Conservation (phyloP, 331 rosid genomes). For the Ulmus americana region DNA sequence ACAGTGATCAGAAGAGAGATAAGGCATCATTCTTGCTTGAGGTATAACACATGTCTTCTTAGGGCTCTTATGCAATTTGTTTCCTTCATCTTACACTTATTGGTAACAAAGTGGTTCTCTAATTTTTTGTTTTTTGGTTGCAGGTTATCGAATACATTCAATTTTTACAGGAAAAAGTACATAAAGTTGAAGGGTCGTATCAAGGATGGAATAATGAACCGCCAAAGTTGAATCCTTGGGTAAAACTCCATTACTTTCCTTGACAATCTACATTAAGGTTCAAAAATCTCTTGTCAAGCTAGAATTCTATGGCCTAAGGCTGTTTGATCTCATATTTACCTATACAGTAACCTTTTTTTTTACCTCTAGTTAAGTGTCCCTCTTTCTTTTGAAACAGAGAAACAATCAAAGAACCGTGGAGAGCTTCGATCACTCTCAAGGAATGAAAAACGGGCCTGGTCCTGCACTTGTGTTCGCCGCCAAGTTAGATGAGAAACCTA, state of each 20-base stretch:
- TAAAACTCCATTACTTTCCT: constrained; percentile 38
- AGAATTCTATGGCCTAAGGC: neutral
- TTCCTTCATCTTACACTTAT: neutral
- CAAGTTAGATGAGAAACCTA: constrained; percentile 53
- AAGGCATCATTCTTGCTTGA: constrained; percentile 89
- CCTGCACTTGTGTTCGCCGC: constrained; percentile 55
- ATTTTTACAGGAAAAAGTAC: constrained; percentile 82
- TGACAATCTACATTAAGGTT: constrained; percentile 1
- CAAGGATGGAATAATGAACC: constrained; percentile 77
- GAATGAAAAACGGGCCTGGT: constrained; percentile 38
- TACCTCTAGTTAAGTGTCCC: constrained; percentile 16
- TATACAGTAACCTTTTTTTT: neutral
- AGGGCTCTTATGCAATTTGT: neutral
- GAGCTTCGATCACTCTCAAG: constrained; percentile 46
- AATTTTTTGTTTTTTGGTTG: neutral
- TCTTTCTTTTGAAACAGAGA: constrained; percentile 41
- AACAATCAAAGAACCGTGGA: constrained; percentile 56
- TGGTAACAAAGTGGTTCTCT: constrained; percentile 19
- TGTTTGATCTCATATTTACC: neutral
- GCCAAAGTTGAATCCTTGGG: constrained; percentile 68
- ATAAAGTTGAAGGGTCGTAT: constrained; percentile 64
- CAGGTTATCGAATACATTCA: constrained; percentile 91
- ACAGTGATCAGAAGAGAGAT: constrained; percentile 92
- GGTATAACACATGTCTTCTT: constrained; percentile 33
- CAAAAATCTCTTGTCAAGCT: neutral